Percentiles rank a stretch among this genome's conserved stretches.
These are phyloP conservation scores for Ciborinia camelliae DNA, from an alignment of 2,329 filamentous ascomycete genomes.

Conservation along the genomic window DNA sequence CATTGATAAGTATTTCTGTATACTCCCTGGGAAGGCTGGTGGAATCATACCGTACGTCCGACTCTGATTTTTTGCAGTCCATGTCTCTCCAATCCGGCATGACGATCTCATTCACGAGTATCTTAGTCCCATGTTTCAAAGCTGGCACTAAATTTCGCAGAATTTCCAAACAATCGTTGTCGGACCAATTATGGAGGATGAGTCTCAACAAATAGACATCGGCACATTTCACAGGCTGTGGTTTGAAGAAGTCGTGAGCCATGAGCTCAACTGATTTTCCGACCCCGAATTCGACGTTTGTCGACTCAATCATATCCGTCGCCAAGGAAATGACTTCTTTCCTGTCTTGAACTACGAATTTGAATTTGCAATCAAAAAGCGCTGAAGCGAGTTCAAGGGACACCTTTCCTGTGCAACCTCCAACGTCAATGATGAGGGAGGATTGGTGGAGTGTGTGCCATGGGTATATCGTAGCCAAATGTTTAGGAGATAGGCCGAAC, in stretches of 20 bases:
- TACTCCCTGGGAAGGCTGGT: background rate
- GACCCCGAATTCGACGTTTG: background rate
- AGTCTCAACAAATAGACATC: background rate
- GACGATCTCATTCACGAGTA: background rate
- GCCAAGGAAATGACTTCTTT: background rate
- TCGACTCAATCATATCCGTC: background rate
- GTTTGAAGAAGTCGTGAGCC: constrained; percentile 9
- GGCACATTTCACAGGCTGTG: constrained; percentile 3
- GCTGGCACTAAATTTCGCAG: constrained; percentile 1
- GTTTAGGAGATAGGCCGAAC: background rate
- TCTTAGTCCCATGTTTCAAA: constrained; percentile 1
- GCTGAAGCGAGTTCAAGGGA: background rate
- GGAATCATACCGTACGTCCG: background rate
- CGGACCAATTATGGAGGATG: constrained; percentile 6
- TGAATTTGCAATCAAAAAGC: background rate
- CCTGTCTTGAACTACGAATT: constrained; percentile 9
- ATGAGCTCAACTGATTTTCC: background rate
- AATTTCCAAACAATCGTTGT: background rate
- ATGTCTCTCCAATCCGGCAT: background rate
- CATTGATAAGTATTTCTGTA: background rate
- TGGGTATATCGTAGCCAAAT: background rate
- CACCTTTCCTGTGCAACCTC: background rate
- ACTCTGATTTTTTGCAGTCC: background rate
- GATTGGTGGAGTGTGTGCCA: background rate
- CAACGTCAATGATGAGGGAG: background rate